Base-by-base conservation (phyloP, 2,329 filamentous ascomycete genomes). In the Hymenoscyphus repandus region DNA sequence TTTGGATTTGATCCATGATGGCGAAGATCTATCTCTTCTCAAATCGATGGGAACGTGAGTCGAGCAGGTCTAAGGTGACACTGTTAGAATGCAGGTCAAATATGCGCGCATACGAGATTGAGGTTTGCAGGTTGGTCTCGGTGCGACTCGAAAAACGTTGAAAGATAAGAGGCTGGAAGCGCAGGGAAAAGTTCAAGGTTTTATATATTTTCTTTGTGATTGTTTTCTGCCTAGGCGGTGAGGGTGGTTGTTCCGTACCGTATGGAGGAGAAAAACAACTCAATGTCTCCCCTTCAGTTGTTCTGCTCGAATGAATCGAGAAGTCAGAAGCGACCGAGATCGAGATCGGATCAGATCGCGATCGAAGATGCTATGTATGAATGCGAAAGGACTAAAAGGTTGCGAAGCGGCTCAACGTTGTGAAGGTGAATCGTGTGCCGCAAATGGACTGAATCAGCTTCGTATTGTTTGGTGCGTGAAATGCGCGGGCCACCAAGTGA, bases 191-290 rank as follows among this genome's bases (percentile, higher is more conserved):
- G 27, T 36, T 38, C 13, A 45, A 44, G 48, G 44, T 43, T 52
- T 52, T 51, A n/a, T n/a, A n/a, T n/a, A 57, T 40, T 27, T 7
- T 27, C 4, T 4, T 27, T 27, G 22, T 27, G 22, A 51, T 47
- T 48, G 46, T 46, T 49, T 27, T 43, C 40, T 51, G 47, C 49
- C 47, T 50, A 56, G 52, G 58, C 55, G 50, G 50, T 51, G 52
- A 56, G 50, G 46, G 51, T 45, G 54, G 36, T 49, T n/a, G n/a
- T n/a, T n/a, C 53, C 64, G 62, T 83, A 85, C 81, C 79, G 75
- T 78, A 80, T 79, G 80, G 73, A 81, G 87, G 90, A 95, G 90
- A 95, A 88, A 76, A 90, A 95, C 90, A 95, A 96, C 70, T 85
- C 72, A 96, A 96, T 95, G 90, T 90, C 86, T 95, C 90, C 88